Conservation (phyloP, 2,329 filamentous ascomycete species). For the Alternaria gansuensis region DNA sequence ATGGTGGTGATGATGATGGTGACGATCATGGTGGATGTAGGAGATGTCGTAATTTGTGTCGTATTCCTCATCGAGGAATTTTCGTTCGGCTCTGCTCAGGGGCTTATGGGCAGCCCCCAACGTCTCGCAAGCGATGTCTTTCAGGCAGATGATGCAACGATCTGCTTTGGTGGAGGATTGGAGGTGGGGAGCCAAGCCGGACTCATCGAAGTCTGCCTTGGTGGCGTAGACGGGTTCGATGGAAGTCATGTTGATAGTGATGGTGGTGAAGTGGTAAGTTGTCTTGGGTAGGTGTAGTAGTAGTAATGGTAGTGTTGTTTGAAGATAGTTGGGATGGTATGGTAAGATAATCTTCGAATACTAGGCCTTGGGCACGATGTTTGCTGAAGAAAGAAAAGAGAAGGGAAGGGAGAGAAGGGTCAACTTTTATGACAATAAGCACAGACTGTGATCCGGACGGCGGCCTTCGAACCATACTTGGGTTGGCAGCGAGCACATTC, state of each 20-base stretch:
- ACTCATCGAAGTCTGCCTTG: neutral
- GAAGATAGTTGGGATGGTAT: neutral
- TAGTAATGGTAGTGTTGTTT: constrained; percentile 1
- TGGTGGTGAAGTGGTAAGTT: neutral
- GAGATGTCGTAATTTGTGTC: neutral
- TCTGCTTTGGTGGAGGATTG: neutral
- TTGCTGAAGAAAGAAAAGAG: neutral
- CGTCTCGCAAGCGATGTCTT: constrained; percentile 10
- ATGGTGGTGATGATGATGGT: neutral
- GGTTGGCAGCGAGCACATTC: neutral
- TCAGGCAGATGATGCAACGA: constrained; percentile 7
- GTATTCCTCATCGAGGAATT: neutral
- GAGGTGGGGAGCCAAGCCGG: neutral
- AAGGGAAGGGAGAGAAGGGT: neutral
- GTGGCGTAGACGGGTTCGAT: neutral
- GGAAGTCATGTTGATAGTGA: neutral
- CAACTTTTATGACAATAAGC: neutral
- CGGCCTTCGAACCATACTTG: neutral
- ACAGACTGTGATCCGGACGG: neutral
- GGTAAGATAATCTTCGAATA: neutral
- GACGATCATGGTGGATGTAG: neutral
- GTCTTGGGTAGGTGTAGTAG: neutral
- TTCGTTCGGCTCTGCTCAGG: constrained; percentile 2
- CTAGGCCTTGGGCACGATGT: neutral
- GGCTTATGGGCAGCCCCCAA: neutral